Evolutionary conservation across 192 early-diverging fungal genomes (phyloP).

Genomic region (Coemansia sp.): DNA sequence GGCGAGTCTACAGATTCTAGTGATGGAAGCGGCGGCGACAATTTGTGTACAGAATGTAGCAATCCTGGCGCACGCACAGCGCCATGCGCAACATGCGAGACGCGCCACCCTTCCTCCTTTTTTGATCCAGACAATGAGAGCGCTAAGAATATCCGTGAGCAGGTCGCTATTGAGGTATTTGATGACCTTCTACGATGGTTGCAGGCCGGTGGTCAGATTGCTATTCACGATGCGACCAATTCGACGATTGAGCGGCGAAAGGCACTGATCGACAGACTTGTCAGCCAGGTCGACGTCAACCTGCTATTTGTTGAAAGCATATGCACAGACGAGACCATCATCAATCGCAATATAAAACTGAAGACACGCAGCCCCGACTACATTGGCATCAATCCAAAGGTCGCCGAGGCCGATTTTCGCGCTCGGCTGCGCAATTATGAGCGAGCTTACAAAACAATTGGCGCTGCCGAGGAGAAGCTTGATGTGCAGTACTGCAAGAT

Average conservation of each 20-base stretch:
- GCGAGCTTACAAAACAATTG: slow-evolving; percentile 83
- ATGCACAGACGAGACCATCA: slow-evolving; percentile 66
- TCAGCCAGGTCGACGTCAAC: slow-evolving; percentile 62
- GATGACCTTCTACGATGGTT: slow-evolving; percentile 92
- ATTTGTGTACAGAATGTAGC: slow-evolving; percentile 44
- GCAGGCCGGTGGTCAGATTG: slow-evolving; percentile 81
- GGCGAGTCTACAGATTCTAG: slow-evolving; percentile 20
- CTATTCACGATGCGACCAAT: slow-evolving; percentile 95
- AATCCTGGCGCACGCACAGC: slow-evolving; percentile 5
- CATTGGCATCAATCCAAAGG: slow-evolving; percentile 73
- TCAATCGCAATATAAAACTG: slow-evolving; percentile 82
- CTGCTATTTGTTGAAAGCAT: slow-evolving; percentile 81
- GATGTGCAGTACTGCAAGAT: slow-evolving; percentile 92
- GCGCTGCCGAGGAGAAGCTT: slow-evolving; percentile 76
- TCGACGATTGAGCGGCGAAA: slow-evolving; percentile 80
- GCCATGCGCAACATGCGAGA: slow-evolving; percentile 34
- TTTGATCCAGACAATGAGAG: slow-evolving; percentile 89
- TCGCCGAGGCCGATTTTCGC: slow-evolving; percentile 83
- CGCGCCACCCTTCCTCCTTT: slow-evolving; percentile 79
- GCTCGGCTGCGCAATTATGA: slow-evolving; percentile 90
- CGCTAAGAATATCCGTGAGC: slow-evolving; percentile 75
- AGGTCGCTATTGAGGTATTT: slow-evolving; percentile 85
- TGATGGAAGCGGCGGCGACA: neutral
- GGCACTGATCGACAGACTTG: slow-evolving; percentile 60
- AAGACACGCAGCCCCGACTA: slow-evolving; percentile 97